These are phyloP conservation scores for Vitis riparia DNA, from an alignment of 164 flowering plant species.

Conservation along the genomic window DNA sequence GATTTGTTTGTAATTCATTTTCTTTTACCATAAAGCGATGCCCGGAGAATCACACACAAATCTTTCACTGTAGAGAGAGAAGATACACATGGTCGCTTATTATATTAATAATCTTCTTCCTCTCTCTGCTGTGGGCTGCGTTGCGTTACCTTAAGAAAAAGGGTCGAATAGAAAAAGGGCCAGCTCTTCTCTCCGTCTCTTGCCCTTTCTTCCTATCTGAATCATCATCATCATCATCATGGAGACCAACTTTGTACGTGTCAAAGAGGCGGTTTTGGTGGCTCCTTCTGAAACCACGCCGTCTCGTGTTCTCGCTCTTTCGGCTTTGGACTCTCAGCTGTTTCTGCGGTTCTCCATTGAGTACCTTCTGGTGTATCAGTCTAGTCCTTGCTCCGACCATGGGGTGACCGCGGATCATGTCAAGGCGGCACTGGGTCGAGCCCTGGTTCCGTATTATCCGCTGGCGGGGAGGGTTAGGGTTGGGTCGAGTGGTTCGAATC, in stretches of 20 bases:
- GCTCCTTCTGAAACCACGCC: slow-evolving; percentile 69
- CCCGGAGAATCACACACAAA: slow-evolving; percentile 51
- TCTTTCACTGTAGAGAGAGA: slow-evolving; percentile 34
- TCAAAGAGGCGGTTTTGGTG: slow-evolving; percentile 43
- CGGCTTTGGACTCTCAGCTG: slow-evolving; percentile 72
- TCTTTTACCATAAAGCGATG: slow-evolving; percentile 35
- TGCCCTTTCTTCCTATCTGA: not conserved
- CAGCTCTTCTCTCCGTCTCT: not conserved
- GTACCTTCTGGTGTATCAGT: slow-evolving; percentile 51
- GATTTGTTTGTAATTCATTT: slow-evolving; percentile 19
- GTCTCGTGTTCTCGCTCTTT: slow-evolving; percentile 43
- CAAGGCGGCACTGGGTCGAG: slow-evolving; percentile 44
- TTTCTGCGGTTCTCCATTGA: slow-evolving; percentile 77
- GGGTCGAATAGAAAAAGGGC: not conserved
- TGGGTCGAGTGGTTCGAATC: slow-evolving; percentile 27
- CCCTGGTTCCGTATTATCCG: slow-evolving; percentile 66
- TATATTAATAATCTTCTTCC: not conserved
- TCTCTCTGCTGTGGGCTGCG: not conserved
- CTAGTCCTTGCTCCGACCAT: slow-evolving; percentile 22
- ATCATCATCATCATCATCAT: not conserved
- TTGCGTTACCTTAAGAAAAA: not conserved
- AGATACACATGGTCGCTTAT: slow-evolving; percentile 14
- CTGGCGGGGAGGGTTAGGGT: slow-evolving; percentile 59
- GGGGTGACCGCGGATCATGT: slow-evolving; percentile 19
- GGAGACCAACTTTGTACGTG: slow-evolving; percentile 22